Evolutionary conservation across 169 alveolate genomes (phyloP).

Genomic region (Plasmodium adleri): DNA sequence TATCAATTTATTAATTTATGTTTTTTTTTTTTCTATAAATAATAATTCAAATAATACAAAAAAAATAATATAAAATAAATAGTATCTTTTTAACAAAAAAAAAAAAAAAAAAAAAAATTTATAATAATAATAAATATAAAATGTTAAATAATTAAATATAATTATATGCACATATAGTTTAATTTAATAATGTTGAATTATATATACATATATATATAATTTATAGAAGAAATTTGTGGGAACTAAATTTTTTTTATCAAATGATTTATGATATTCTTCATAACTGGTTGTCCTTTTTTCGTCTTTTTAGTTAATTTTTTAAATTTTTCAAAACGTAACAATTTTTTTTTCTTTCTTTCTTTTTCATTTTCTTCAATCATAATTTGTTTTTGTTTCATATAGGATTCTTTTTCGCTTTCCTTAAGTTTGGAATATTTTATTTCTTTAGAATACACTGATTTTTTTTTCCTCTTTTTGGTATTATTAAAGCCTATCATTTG

Average conservation of each 20-base stretch:
- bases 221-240: too few species aligned
- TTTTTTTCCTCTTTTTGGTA: not conserved
- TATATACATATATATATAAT: too few species aligned
- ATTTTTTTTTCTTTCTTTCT: slow-evolving; percentile 4
- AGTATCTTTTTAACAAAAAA: too few species aligned
- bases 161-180: too few species aligned
- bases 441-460: slow-evolving; percentile 1
- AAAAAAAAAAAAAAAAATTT: slow-evolving; percentile 5
- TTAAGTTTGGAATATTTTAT: not conserved
- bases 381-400: slow-evolving; percentile 2
- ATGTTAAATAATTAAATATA: too few species aligned
- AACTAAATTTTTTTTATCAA: slow-evolving; percentile 47
- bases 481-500: not conserved
- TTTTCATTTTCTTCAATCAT: slow-evolving; percentile 2
- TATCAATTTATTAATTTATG: not conserved
- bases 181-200: too few species aligned
- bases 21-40: too few species aligned
- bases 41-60: too few species aligned
- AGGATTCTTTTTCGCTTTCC: not conserved
- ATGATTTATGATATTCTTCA: slow-evolving; percentile 62
- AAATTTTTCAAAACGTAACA: not conserved
- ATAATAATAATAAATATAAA: too few species aligned
- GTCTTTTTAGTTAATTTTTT: not conserved
- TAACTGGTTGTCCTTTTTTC: slow-evolving; percentile 56
- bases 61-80: too few species aligned